phyloP scores from a whole-genome alignment of 2,329 filamentous ascomycete genomes.

The Epichloe baconii region DNA sequence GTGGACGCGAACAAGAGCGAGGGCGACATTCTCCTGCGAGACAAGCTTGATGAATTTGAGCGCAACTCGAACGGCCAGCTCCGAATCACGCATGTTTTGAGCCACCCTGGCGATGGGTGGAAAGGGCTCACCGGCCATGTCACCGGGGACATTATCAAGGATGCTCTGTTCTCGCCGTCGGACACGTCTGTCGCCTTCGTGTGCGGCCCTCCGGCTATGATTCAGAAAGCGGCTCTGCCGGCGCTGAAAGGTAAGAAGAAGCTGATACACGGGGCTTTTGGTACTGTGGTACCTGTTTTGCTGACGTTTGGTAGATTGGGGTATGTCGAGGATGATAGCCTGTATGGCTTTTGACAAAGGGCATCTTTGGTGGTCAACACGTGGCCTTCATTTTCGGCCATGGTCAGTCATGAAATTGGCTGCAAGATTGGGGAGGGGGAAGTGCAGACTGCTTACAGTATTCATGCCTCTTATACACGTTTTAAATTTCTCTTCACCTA shows the following conservation, averaged over 20 bases:
- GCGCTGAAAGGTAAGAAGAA: conserved; percentile 22
- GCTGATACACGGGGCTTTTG: too few species aligned
- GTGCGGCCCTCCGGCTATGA: conserved; percentile 37
- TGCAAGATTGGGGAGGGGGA: too few species aligned
- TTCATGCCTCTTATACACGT: too few species aligned
- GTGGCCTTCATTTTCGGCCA: too few species aligned
- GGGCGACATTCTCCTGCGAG: conserved; percentile 30
- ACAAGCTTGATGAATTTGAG: conserved; percentile 28
- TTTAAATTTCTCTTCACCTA: too few species aligned
- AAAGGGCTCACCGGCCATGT: conserved; percentile 31
- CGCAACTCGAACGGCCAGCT: conserved; percentile 24
- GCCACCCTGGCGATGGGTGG: conserved; percentile 30
- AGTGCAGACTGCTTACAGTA: too few species aligned
- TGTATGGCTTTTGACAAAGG: neutral
- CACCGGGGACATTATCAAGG: conserved; percentile 25
- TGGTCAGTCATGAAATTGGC: too few species aligned
- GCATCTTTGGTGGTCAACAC: too few species aligned
- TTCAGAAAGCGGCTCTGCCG: conserved; percentile 36
- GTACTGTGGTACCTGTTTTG: neutral
- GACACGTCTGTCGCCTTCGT: conserved; percentile 30
- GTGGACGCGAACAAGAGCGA: conserved; percentile 36
- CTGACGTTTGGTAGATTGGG: conserved; percentile 1
- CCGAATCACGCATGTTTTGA: conserved; percentile 33
- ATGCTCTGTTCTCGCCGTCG: conserved; percentile 27
- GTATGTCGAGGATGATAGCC: conserved; percentile 2